These are phyloP conservation scores for Eimeria falciformis DNA, from an alignment of 169 alveolate species.

Conservation along the genomic window DNA sequence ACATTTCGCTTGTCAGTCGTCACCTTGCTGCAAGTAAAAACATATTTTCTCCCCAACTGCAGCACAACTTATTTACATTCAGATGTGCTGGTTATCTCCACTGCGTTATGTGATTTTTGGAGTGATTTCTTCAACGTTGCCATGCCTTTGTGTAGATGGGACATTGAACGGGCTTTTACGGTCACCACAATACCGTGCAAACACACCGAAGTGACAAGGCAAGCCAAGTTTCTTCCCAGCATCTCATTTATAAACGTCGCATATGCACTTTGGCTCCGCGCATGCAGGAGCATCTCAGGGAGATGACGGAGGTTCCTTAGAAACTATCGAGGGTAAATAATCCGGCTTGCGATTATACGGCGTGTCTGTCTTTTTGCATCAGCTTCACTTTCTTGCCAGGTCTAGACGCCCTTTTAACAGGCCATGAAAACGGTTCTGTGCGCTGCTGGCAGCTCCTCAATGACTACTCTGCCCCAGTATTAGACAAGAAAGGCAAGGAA, in stretches of 20 bases:
- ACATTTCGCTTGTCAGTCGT: slow-evolving; percentile 48
- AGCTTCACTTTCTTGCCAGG: slow-evolving; percentile 53
- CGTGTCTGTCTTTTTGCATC: neutral
- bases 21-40: neutral
- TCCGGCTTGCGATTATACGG: too few relatives aligned
- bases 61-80: neutral
- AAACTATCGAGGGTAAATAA: too few relatives aligned
- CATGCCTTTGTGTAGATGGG: slow-evolving; percentile 29
- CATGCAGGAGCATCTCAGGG: too few relatives aligned
- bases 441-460: slow-evolving; percentile 61
- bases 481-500: slow-evolving; percentile 51
- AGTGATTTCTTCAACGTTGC: neutral
- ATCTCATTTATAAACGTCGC: too few relatives aligned
- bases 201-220: slow-evolving; percentile 64
- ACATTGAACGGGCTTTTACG: slow-evolving; percentile 16
- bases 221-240: neutral
- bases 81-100: neutral
- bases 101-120: neutral
- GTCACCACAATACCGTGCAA: slow-evolving; percentile 63
- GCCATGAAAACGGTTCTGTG: slow-evolving; percentile 68
- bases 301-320: too few relatives aligned
- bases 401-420: slow-evolving; percentile 50
- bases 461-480: slow-evolving; percentile 32
- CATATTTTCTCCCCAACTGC: neutral
- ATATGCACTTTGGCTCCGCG: too few relatives aligned